A percentile compares a stretch with the other conserved stretches of the same genome.
phyloP scores from a whole-genome alignment of 2,329 filamentous ascomycete genomes.

The Pyricularia grisea region DNA sequence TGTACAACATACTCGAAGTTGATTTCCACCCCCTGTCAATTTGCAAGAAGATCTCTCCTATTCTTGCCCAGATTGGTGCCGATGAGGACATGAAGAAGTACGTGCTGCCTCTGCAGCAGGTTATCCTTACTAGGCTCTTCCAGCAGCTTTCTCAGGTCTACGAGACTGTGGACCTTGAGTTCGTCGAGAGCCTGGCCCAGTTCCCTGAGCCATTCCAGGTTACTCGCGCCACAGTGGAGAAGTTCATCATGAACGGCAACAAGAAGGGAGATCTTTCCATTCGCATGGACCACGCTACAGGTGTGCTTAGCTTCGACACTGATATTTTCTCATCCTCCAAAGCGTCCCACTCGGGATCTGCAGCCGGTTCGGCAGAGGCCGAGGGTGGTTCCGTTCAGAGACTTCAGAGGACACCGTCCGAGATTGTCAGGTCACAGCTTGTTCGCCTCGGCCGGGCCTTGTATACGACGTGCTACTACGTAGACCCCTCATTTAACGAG shows the following conservation, averaged over 20 bases:
- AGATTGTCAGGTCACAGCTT: constrained; percentile 93
- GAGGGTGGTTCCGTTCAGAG: constrained; percentile 83
- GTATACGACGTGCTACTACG: constrained; percentile 90
- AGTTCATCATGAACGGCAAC: constrained; percentile 99
- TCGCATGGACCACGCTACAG: constrained; percentile 89
- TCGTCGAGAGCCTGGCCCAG: constrained; percentile 85
- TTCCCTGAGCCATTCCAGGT: constrained; percentile 98
- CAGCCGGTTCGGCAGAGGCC: constrained; percentile 76
- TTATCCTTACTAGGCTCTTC: constrained; percentile 96
- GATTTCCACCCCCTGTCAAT: constrained; percentile 98
- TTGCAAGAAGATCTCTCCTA: constrained; percentile 97
- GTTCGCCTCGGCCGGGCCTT: constrained; percentile 85
- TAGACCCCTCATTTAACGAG: constrained; percentile 83
- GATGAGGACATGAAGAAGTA: constrained; percentile 98
- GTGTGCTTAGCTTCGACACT: constrained; percentile 92
- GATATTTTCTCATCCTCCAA: constrained; percentile 98
- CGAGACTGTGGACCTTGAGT: constrained; percentile 90
- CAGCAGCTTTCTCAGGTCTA: constrained; percentile 99
- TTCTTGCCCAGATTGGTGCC: constrained; percentile 83
- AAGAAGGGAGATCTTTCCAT: constrained; percentile 98
- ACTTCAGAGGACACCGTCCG: constrained; percentile 92
- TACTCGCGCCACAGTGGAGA: constrained; percentile 83
- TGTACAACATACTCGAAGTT: constrained; percentile 98
- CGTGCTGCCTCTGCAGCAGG: constrained; percentile 89
- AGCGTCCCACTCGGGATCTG: constrained; percentile 76